Conservation (phyloP, 306 rosid genomes). For the barrel medic (Medicago truncatula) region MtrunA17r5.0-ANR NC_053049.1:12083001-12083500, state of each 20-base stretch:
- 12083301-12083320: constrained; percentile 92
- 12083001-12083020: neutral
- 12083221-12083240: neutral
- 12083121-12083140: too few species aligned
- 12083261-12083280: constrained; percentile 98
- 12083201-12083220: neutral
- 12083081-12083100: constrained; percentile 11
- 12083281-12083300: constrained; percentile 98
- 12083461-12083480: neutral
- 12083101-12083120: neutral
- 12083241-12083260: constrained; percentile 89
- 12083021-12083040: constrained; percentile 6
- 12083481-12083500: neutral
- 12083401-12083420: neutral
- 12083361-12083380: constrained; percentile 82
- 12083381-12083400: constrained; percentile 18
- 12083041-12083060: neutral
- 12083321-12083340: constrained; percentile 73
- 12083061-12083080: neutral
- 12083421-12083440: neutral
- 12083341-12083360: constrained; percentile 58
- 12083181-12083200: neutral
- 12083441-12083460: neutral
- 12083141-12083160: too few species aligned
- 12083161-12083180: neutral